Evolutionary conservation across 2,329 filamentous ascomycete species (phyloP).

Genomic region (Didymella pomorum): DNA sequence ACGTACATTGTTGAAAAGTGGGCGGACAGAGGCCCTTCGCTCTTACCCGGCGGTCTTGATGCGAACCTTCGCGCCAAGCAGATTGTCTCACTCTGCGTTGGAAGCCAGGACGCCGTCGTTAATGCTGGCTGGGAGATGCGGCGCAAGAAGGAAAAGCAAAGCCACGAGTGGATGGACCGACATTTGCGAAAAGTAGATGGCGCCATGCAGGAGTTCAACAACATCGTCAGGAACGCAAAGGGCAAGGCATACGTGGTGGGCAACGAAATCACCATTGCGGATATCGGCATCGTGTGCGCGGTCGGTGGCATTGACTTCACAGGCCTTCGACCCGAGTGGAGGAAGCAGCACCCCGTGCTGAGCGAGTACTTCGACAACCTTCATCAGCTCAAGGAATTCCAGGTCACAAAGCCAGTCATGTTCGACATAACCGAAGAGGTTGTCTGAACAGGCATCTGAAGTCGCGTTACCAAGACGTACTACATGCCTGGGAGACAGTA

Average conservation of each 20-base stretch:
- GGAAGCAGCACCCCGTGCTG: slow-evolving; percentile 16
- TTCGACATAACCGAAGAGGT: slow-evolving; percentile 24
- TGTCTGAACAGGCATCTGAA: slow-evolving; percentile 7
- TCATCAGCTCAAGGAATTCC: slow-evolving; percentile 19
- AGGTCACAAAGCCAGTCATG: slow-evolving; percentile 28
- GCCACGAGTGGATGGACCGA: slow-evolving; percentile 21
- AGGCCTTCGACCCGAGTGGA: slow-evolving; percentile 16
- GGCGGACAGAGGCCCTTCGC: slow-evolving; percentile 11
- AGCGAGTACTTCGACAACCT: slow-evolving; percentile 20
- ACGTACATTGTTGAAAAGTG: slow-evolving; percentile 29
- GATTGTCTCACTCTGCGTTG: slow-evolving; percentile 24
- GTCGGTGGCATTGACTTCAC: slow-evolving; percentile 18
- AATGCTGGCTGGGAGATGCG: slow-evolving; percentile 20
- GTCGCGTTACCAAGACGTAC: neutral
- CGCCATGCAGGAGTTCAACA: slow-evolving; percentile 21
- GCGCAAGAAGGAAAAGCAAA: slow-evolving; percentile 16
- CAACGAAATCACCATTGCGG: slow-evolving; percentile 23
- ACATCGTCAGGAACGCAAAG: slow-evolving; percentile 6
- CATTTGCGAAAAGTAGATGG: slow-evolving; percentile 27
- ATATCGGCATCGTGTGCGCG: slow-evolving; percentile 25
- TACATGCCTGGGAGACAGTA: neutral
- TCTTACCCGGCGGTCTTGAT: slow-evolving; percentile 24
- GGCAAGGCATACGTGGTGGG: slow-evolving; percentile 20
- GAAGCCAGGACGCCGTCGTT: slow-evolving; percentile 26
- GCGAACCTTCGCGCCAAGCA: slow-evolving; percentile 23